These are phyloP conservation scores for Mortierella sp. DNA, from an alignment of 371 early-diverging fungal species.

Conservation along the genomic window DNA sequence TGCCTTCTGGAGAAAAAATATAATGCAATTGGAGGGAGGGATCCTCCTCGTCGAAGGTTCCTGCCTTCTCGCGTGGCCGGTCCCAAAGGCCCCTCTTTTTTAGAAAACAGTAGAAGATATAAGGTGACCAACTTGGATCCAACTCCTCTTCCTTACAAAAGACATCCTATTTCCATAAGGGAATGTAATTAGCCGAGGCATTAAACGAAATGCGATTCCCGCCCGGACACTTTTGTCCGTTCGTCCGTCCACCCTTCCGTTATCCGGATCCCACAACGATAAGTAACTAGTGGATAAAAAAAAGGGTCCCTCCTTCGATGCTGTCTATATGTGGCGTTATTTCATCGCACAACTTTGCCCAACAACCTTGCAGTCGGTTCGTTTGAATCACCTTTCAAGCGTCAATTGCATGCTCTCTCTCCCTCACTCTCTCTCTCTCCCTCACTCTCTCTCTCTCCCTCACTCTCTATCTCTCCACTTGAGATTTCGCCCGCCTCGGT, in stretches of 20 bases:
- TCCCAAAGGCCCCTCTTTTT: background rate
- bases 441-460: background rate
- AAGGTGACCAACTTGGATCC: background rate
- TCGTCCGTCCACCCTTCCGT: background rate
- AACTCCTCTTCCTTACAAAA: background rate
- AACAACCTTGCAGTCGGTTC: background rate
- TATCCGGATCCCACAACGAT: background rate
- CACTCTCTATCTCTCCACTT: background rate
- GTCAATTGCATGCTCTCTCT: background rate
- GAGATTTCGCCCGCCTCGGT: background rate
- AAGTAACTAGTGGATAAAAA: background rate
- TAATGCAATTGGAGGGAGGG: background rate
- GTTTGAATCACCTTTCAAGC: background rate
- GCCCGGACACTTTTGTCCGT: background rate
- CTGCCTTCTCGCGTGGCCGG: background rate
- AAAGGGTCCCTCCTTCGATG: background rate
- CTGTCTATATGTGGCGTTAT: background rate
- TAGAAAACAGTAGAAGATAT: background rate
- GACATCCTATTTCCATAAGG: background rate
- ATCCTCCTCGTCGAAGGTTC: background rate
- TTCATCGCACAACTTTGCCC: background rate
- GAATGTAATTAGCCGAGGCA: slow-evolving; percentile 3
- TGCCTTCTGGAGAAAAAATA: background rate
- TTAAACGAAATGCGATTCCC: background rate
- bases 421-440: background rate